A percentile compares a stretch with the other conserved stretches of the same genome.
phyloP scores from a whole-genome alignment of 176 grass and related monocot species.

The Canna indica region DNA sequence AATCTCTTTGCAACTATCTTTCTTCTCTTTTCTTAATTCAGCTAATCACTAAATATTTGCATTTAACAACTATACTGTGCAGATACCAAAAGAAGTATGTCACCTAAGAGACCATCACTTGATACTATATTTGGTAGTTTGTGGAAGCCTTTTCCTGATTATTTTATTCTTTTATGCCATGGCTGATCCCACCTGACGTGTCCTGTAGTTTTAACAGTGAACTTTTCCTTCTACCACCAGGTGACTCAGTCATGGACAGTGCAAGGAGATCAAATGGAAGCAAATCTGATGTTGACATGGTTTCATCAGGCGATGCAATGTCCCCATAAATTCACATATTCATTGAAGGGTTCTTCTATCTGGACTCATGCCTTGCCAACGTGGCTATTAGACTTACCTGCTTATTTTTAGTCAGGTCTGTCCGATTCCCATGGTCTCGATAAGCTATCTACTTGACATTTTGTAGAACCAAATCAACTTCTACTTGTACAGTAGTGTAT shows the following conservation, averaged over 20 bases:
- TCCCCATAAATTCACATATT: conserved; percentile 35
- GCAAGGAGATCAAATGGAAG: conserved; percentile 49
- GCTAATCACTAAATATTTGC: background rate
- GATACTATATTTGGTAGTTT: conserved; percentile 8
- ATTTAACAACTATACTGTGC: background rate
- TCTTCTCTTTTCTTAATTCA: too few relatives aligned
- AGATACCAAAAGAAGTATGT: conserved; percentile 2
- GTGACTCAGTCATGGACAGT: conserved; percentile 45
- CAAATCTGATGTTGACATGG: conserved; percentile 50
- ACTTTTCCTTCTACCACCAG: conserved; percentile 33
- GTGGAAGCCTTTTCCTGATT: background rate
- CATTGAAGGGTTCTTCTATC: conserved; percentile 15
- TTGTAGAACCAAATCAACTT: conserved; percentile 50
- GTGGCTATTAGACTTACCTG: conserved; percentile 44
- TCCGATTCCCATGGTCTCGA: conserved; percentile 20
- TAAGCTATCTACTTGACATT: conserved; percentile 12
- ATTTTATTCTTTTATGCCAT: background rate
- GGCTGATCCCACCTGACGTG: background rate
- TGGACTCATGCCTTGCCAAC: conserved; percentile 26
- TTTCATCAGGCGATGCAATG: conserved; percentile 71
- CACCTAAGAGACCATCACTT: background rate
- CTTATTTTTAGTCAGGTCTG: conserved; percentile 72
- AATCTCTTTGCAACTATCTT: background rate
- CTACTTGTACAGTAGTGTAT: conserved; percentile 74
- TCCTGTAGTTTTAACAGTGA: conserved; percentile 16